Base-by-base conservation (phyloP, 106 monocot species). In the Cymbidium sinense region DNA sequence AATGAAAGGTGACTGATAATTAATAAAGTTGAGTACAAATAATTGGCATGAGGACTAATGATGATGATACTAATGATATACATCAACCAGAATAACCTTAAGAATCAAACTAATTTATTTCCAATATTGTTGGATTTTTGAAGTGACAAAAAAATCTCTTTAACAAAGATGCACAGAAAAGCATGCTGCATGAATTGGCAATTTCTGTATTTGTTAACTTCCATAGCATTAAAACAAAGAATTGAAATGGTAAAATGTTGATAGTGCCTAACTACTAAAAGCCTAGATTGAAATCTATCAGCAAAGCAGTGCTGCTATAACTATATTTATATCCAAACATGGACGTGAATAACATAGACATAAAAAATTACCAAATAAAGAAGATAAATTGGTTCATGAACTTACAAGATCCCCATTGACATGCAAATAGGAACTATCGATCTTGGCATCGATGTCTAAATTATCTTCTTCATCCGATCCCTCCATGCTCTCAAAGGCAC, bases 401-500 rank as follows among this genome's bases (percentile, higher is more conserved):
- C 96, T 87, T 87, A 98, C 96, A 76, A 85, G 12, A 72, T 94
- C 76, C 76, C 85, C 87, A 86, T 86, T 88, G 70, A 77, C 36
- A 72, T 82, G 78, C 78, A 91, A 69, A 79, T 90, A 94, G 47
- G 80, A 18, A 84, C 61, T 80, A n/a, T 87, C 94, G 43, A 88
- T 69, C 47, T 92, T 87, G 43, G 34, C 50, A 86, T 90, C 84
- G 77, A 61, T 73, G 9, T 64, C 67, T 37, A 85, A 18, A 34
- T 77, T 84, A 50, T 89, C 89, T 77, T 98, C 96, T 34, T 91
- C 88, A 67, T 89, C 94, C 25, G 94, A 99, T 79, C 80, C 96
- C 62, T 88, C 94, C 52, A 88, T 35, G 50, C 92, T 98, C 76
- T 91, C 96, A 77, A 90, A 87, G 64, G 85, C 87, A 92, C 90